Evolutionary conservation across 371 early-diverging fungal genomes (phyloP), one percentile per base, ranked within the genome.

Genomic region (Rhizopus arrhizus): DNA sequence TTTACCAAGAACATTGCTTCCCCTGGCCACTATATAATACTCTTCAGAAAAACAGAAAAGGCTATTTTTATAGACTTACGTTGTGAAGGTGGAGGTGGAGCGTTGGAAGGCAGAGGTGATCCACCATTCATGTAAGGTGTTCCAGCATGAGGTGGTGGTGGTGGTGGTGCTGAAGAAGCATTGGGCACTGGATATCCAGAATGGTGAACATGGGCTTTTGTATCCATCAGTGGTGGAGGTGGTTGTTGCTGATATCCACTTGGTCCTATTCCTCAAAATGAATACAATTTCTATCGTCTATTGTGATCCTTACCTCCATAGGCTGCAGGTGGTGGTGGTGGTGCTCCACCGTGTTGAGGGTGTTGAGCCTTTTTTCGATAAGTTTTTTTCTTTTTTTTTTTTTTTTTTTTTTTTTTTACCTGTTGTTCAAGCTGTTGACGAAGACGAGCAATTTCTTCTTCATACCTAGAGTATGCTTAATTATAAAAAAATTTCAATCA

Each of bases 381-480:
- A 38, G 50, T 59, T 42, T 48, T 16, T 38, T n/a, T 51, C 8
- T 22, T 51, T 9, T 34, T 35, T 35, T 16, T 32, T 7, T 31
- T 29, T n/a, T 3, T 49, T 49, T 29, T 49, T 49, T 29, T n/a
- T 45, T 40, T 40, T 7, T 43, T 43, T 43, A 43, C 43, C 43
- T 43, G 43, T 61, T 77, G 80, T 38, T 80, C 80, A 32, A 80
- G 54, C 56, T 80, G 77, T 40, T 74, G 72, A 28, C 77, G 67
- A 15, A 80, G 61, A 51, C 75, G 67, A 38, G 64, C 64, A 60
- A 80, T 80, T 54, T 80, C 80, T 55, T 80, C 80, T 62, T 80
- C 80, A 52, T 80, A 80, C 59, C 80, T 80, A 22, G 22, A 22
- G 22, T 22, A 22, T 22, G 22, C 22, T 22, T 22, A 22, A 22